A percentile compares a stretch with the other conserved stretches of the same genome.
Evolutionary conservation across 495 filamentous ascomycete species (phyloP).

Genomic region (Sphaerosporella brunnea): DNA sequence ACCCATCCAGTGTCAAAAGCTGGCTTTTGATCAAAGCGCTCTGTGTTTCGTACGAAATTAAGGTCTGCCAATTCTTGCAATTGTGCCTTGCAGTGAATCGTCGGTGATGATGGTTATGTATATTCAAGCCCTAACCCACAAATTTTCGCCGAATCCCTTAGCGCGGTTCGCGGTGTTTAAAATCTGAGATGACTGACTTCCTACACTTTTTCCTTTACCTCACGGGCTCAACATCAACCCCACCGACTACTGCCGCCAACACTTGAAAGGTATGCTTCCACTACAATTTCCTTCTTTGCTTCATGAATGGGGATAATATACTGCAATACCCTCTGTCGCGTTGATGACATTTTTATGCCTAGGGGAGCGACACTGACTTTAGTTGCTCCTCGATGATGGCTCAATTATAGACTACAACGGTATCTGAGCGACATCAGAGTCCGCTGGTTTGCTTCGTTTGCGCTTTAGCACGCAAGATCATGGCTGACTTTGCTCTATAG

Average conservation of each 20-base stretch:
- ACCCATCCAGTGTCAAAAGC: too few relatives aligned
- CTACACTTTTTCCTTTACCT: background rate
- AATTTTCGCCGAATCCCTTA: background rate
- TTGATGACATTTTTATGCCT: conserved; percentile 46
- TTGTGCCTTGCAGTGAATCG: too few relatives aligned
- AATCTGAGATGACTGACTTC: background rate
- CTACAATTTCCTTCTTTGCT: background rate
- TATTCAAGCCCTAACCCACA: conserved; percentile 1
- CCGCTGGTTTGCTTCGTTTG: conserved; percentile 16
- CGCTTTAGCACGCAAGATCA: background rate
- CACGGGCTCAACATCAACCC: background rate
- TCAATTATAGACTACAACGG: conserved; percentile 91
- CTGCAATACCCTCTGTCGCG: conserved; percentile 29
- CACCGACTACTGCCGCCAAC: background rate
- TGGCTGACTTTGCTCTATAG: conserved; percentile 2
- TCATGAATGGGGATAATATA: background rate
- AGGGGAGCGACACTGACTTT: conserved; percentile 55
- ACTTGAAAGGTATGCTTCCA: conserved; percentile 1
- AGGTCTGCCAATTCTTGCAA: too few relatives aligned
- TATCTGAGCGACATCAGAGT: conserved; percentile 61
- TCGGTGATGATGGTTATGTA: too few relatives aligned
- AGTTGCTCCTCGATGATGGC: conserved; percentile 56
- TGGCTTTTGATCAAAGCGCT: too few relatives aligned
- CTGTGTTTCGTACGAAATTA: too few relatives aligned
- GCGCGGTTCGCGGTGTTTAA: conserved; percentile 1